These are phyloP conservation scores for Daldinia concentrica DNA, from an alignment of 495 filamentous ascomycete genomes.

Conservation along the genomic window DNA sequence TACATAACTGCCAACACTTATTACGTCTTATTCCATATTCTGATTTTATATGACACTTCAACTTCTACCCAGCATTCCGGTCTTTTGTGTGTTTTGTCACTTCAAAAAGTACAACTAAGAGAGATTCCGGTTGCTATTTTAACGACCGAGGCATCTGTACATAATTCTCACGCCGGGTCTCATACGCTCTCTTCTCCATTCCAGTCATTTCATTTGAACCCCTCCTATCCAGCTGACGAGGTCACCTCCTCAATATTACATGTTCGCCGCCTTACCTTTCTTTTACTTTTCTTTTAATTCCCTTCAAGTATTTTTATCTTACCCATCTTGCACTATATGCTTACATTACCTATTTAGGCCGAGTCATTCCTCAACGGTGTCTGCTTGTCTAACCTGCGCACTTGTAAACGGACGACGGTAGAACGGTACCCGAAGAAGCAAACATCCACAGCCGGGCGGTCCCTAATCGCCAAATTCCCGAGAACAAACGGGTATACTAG, in stretches of 20 bases:
- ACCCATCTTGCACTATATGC: background rate
- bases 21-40: background rate
- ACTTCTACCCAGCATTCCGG: background rate
- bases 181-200: background rate
- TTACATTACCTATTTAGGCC: background rate
- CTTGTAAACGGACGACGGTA: background rate
- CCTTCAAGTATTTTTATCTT: background rate
- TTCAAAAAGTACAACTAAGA: background rate
- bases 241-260: background rate
- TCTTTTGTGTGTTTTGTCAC: background rate
- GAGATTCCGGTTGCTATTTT: background rate
- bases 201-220: background rate
- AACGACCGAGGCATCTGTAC: background rate
- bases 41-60: background rate
- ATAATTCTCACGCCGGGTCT: background rate
- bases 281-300: background rate
- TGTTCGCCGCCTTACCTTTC: background rate
- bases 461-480: background rate
- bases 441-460: background rate
- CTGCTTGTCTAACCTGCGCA: background rate
- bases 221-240: slow-evolving; percentile 8
- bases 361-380: background rate
- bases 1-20: background rate
- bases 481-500: background rate
- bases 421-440: background rate